Evolutionary conservation across 176 grass and related monocot species (phyloP).

Genomic region (Pontederia paniculata): DNA sequence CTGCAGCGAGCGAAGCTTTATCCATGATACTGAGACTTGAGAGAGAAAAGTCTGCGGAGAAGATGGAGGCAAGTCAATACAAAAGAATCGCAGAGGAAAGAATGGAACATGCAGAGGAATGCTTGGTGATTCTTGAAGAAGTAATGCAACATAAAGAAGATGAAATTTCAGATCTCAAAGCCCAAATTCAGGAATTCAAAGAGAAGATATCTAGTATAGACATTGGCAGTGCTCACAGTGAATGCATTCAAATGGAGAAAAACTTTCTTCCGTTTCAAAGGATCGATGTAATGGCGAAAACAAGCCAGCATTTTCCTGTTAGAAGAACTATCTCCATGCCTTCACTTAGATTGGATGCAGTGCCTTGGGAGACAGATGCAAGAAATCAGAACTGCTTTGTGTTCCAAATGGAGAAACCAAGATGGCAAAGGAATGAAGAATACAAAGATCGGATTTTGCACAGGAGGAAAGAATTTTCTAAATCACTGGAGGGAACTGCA

Average conservation of each 20-base stretch:
- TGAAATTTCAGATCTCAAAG: slow-evolving; percentile 60
- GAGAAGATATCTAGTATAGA: slow-evolving; percentile 39
- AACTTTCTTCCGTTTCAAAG: slow-evolving; percentile 21
- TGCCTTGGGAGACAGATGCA: slow-evolving; percentile 23
- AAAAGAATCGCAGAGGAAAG: slow-evolving; percentile 80
- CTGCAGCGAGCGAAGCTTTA: slow-evolving; percentile 52
- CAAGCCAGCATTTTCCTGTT: slow-evolving; percentile 3
- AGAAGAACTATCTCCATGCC: slow-evolving; percentile 59
- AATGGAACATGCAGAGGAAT: slow-evolving; percentile 51
- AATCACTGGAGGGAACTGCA: slow-evolving; percentile 1
- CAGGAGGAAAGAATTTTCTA: slow-evolving; percentile 17
- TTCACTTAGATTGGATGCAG: slow-evolving; percentile 29
- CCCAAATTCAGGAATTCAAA: slow-evolving; percentile 47
- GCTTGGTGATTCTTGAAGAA: slow-evolving; percentile 47
- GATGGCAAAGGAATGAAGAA: slow-evolving; percentile 23
- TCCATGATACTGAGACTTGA: slow-evolving; percentile 72
- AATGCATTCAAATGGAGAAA: slow-evolving; percentile 26
- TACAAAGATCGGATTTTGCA: slow-evolving; percentile 9
- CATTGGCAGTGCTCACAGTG: slow-evolving; percentile 33
- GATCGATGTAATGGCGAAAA: slow-evolving; percentile 17
- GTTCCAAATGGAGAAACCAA: slow-evolving; percentile 7
- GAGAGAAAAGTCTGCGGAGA: slow-evolving; percentile 75
- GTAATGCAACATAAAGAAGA: slow-evolving; percentile 68
- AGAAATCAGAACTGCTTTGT: slow-evolving; percentile 19
- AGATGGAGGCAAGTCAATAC: slow-evolving; percentile 93